Conservation (phyloP, 257 asterid species). For the Fraxinus cuspidata region DNA sequence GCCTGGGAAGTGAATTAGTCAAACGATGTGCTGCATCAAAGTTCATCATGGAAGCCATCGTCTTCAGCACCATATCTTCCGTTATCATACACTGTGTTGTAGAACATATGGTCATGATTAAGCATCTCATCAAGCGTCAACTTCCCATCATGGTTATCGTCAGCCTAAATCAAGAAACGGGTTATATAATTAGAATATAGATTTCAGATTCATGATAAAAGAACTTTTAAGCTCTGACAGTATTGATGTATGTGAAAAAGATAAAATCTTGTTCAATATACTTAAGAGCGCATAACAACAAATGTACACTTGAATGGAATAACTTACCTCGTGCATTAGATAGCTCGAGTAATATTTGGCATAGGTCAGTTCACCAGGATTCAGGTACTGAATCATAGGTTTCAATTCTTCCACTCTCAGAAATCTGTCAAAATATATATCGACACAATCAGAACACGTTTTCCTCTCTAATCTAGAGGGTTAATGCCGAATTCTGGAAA, state of each 20-base stretch:
- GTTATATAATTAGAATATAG: neutral
- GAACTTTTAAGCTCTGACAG: neutral
- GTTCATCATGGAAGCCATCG: slow-evolving; percentile 29
- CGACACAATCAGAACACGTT: neutral
- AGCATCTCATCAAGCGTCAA: slow-evolving; percentile 34
- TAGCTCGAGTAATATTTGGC: slow-evolving; percentile 30
- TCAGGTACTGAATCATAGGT: slow-evolving; percentile 30
- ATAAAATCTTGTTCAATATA: neutral
- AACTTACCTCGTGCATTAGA: slow-evolving; percentile 31
- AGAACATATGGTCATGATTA: slow-evolving; percentile 30
- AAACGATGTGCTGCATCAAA: neutral
- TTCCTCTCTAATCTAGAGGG: neutral
- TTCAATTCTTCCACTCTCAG: slow-evolving; percentile 39
- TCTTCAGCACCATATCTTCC: slow-evolving; percentile 5
- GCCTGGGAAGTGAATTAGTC: neutral
- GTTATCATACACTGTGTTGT: slow-evolving; percentile 24
- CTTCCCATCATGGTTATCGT: slow-evolving; percentile 35
- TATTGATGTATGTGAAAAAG: neutral
- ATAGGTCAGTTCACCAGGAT: slow-evolving; percentile 37
- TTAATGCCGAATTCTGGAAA: neutral
- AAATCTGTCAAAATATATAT: slow-evolving; percentile 21
- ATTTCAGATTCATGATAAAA: neutral
- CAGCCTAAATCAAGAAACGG: slow-evolving; percentile 28
- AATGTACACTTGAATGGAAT: neutral
- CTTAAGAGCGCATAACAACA: neutral